Evolutionary conservation across 176 grass and related monocot genomes (phyloP), one percentile per base, ranked within the genome.

Genomic region (Oryza longistaminata): DNA sequence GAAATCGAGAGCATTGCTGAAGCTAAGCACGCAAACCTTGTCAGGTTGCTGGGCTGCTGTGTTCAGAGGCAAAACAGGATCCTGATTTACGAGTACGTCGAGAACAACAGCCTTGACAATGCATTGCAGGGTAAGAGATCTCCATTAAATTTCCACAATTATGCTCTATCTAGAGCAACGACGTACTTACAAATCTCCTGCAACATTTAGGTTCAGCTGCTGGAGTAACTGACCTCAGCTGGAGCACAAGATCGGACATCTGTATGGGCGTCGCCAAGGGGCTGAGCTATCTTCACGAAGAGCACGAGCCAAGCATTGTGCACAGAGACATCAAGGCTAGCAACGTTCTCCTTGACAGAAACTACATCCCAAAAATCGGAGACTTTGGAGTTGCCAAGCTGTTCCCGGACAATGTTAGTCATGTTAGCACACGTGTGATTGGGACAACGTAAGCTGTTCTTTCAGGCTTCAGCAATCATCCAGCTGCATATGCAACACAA

Each of bases 301-400:
- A 89, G 46, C 80, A 81, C 64, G 55, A 85, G 73, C 87, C 87
- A 0, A 79, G 15, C 64, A 89, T 92, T 27, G 86, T 92, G 15
- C 90, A 92, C 73, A 67, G 90, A 42, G 82, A 92, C 74, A 85
- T 91, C 52, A 88, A 91, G 24, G 85, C 89, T 3, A 88, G 90
- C 65, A 92, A 92, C 3, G 42, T 92, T 26, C 90, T 92, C 40
- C 87, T 92, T 9, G 84, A 87, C 52, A 33, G 58, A 39, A 72
- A 81, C 53, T 87, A 73, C 64, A 68, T 16, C 44, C 87, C 91
- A 0, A 89, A 92, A 21, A 92, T 92, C 25, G 84, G 84, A 15
- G 91, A 92, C 46, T 92, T 92, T 14, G 91, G 91, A 24, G 7
- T 92, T 12, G 91, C 91, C 1, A 92, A 87, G 80, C 70, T 92